A percentile compares a stretch with the other conserved stretches of the same genome.
These are phyloP conservation scores for Lithospermum erythrorhizon DNA, from an alignment of 257 asterid species.

Conservation along the genomic window DNA sequence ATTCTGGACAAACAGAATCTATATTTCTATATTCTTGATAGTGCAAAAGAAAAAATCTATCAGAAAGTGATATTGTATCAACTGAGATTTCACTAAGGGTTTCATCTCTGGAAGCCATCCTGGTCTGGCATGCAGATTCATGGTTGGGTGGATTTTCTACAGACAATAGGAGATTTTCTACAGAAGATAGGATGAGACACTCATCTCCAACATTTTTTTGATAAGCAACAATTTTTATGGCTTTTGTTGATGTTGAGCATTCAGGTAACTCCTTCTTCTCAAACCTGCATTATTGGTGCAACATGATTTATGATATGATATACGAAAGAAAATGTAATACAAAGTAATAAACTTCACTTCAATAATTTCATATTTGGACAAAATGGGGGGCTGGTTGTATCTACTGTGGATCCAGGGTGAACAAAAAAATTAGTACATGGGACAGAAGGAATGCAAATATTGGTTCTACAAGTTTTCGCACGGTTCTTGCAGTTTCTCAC, in stretches of 20 bases:
- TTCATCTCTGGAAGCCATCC: constrained; percentile 16
- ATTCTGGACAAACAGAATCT: constrained; percentile 25
- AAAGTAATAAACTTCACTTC: neutral
- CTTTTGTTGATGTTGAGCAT: constrained; percentile 48
- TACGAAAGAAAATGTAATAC: neutral
- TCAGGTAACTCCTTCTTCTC: constrained; percentile 39
- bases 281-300: constrained; percentile 38
- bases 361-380: neutral
- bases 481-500: too few species aligned
- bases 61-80: constrained; percentile 24
- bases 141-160: constrained; percentile 21
- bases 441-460: too few species aligned
- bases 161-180: constrained; percentile 39
- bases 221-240: constrained; percentile 38
- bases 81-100: constrained; percentile 24
- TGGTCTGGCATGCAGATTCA: constrained; percentile 24
- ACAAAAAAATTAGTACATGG: too few species aligned
- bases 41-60: constrained; percentile 52
- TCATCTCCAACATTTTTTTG: constrained; percentile 26
- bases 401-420: too few species aligned
- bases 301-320: neutral
- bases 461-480: too few species aligned
- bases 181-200: constrained; percentile 36
- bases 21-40: constrained; percentile 33
- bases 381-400: too few species aligned